Evolutionary conservation across 1,139 yeast species (phyloP).

Genomic region (Magnusiomyces ingens): DNA sequence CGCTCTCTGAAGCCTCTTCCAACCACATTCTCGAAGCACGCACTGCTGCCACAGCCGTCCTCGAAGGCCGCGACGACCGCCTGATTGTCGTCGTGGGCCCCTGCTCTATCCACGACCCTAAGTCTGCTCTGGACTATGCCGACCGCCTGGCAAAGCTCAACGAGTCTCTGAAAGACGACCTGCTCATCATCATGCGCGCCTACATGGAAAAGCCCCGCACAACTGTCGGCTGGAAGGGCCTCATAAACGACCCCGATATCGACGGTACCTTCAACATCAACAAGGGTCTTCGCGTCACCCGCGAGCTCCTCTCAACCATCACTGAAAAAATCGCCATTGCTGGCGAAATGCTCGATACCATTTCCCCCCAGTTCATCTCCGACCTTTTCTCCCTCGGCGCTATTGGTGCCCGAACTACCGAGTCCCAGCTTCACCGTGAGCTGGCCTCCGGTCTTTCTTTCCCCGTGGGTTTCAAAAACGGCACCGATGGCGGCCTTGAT

Average conservation of each 20-base stretch:
- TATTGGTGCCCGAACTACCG: conserved; percentile 97
- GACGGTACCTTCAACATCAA: conserved; percentile 92
- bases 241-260: conserved; percentile 94
- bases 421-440: conserved; percentile 93
- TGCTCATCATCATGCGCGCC: conserved; percentile 75
- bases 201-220: conserved; percentile 97
- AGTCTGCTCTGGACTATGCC: conserved; percentile 85
- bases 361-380: conserved; percentile 86
- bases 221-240: conserved; percentile 98
- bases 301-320: conserved; percentile 77
- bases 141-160: conserved; percentile 56
- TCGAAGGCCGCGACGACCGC: conserved; percentile 71
- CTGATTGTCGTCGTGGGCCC: conserved; percentile 86
- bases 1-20: conserved; percentile 53
- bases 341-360: conserved; percentile 95
- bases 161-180: conserved; percentile 63
- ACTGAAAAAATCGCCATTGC: conserved; percentile 86
- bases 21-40: conserved; percentile 74
- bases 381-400: conserved; percentile 93
- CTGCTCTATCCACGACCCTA: conserved; percentile 91
- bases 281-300: conserved; percentile 83
- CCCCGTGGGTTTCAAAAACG: conserved; percentile 97
- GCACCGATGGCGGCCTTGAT: conserved; percentile 88
- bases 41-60: conserved; percentile 62
- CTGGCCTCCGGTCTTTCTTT: conserved; percentile 90